These are phyloP conservation scores for Globisporangium takayamanum DNA, from an alignment of 352 stramenopile genomes.

Conservation along the genomic window DNA sequence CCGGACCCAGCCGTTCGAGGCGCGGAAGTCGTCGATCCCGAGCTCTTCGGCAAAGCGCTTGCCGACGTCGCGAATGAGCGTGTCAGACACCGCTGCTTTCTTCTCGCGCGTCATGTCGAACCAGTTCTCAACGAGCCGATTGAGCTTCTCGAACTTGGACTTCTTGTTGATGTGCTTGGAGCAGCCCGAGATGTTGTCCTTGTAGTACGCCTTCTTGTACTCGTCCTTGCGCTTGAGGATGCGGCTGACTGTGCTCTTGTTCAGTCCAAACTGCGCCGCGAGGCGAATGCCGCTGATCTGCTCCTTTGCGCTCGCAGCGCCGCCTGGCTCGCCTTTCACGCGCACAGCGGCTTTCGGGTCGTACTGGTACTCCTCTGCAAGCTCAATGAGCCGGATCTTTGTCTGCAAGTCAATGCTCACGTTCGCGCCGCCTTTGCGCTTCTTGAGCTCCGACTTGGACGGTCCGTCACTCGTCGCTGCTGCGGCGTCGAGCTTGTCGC, in stretches of 20 bases:
- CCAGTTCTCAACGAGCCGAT: constrained; percentile 76
- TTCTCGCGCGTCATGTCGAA: constrained; percentile 77
- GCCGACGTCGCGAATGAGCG: constrained; percentile 66
- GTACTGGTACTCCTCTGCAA: constrained; percentile 78
- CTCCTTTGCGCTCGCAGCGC: constrained; percentile 21
- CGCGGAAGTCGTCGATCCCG: constrained; percentile 67
- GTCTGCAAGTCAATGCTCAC: constrained; percentile 77
- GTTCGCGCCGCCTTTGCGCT: constrained; percentile 54
- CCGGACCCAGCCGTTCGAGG: constrained; percentile 75
- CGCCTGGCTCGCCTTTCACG: constrained; percentile 26
- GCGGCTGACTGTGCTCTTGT: constrained; percentile 79
- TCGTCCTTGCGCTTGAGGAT: constrained; percentile 85
- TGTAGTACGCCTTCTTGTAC: constrained; percentile 85
- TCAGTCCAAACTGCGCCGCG: constrained; percentile 67
- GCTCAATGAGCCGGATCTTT: constrained; percentile 80
- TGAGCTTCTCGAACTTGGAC: constrained; percentile 83
- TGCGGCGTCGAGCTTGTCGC: constrained; percentile 16
- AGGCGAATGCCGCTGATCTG: constrained; percentile 70
- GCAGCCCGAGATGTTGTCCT: constrained; percentile 76
- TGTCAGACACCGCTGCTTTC: constrained; percentile 61
- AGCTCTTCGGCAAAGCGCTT: constrained; percentile 69
- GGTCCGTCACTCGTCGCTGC: neutral
- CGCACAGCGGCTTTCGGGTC: constrained; percentile 49
- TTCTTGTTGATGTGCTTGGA: constrained; percentile 88
- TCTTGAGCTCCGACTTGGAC: constrained; percentile 23